Percentiles rank a stretch among this genome's conserved stretches.
Evolutionary conservation across 2,329 filamentous ascomycete genomes (phyloP).

Genomic region (Hypoxylon sp.): DNA sequence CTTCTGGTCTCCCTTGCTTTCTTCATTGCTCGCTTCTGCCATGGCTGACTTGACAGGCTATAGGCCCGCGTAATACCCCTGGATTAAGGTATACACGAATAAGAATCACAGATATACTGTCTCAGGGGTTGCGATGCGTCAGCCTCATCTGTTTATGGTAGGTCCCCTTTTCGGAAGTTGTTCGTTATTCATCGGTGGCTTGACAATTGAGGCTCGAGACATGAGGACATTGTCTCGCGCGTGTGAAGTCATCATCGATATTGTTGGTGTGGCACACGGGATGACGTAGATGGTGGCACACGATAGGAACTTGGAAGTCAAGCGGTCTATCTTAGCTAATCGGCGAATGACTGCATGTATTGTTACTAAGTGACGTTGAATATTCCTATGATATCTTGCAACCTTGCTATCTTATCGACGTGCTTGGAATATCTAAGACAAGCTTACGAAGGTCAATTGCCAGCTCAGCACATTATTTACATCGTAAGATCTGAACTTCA

Average conservation of each 20-base stretch:
- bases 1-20: conserved; percentile 27
- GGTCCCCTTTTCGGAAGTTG: conserved; percentile 40
- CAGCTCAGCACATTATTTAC: conserved; percentile 1
- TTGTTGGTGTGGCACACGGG: conserved; percentile 15
- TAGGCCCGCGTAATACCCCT: no score
- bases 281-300: conserved; percentile 26
- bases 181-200: conserved; percentile 41
- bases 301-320: conserved; percentile 14
- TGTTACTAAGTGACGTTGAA: conserved; percentile 30
- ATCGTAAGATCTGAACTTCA: conserved; percentile 22
- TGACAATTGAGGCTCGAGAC: conserved; percentile 38
- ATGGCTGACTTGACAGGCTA: conserved; percentile 24
- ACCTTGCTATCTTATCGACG: conserved; percentile 4
- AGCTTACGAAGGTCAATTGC: conserved; percentile 11
- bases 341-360: conserved; percentile 34
- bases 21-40: conserved; percentile 30
- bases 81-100: no score
- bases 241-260: background rate
- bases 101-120: background rate
- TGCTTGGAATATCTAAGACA: conserved; percentile 2
- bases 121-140: conserved; percentile 18
- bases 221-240: conserved; percentile 7
- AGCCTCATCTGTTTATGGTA: conserved; percentile 38
- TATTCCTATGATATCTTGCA: conserved; percentile 7
- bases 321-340: conserved; percentile 32